A percentile compares a stretch with the other conserved stretches of the same genome.
phyloP scores from a whole-genome alignment of 176 grass and related monocot genomes.

The Pontederia paniculata region DNA sequence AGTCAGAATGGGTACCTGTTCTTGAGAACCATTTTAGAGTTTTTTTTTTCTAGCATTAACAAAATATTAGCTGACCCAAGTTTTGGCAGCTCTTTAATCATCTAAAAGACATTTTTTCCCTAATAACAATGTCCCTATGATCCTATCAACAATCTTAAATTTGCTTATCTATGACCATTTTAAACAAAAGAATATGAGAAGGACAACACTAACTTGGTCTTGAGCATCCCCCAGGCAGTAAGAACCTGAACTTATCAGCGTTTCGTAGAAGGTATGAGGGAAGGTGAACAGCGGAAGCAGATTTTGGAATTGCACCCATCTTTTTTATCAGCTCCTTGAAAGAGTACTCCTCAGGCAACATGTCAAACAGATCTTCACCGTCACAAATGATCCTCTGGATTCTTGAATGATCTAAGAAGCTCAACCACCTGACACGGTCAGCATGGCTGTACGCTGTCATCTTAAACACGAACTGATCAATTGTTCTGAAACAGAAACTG shows the following conservation, averaged over 20 bases:
- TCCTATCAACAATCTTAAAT: too few relatives aligned
- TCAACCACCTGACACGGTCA: conserved; percentile 46
- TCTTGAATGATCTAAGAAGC: conserved; percentile 53
- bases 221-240: conserved; percentile 85
- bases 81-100: too few relatives aligned
- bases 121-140: too few relatives aligned
- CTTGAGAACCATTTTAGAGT: too few relatives aligned
- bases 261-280: conserved; percentile 68
- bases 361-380: conserved; percentile 79
- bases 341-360: conserved; percentile 93
- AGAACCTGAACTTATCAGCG: conserved; percentile 58
- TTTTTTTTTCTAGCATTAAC: too few relatives aligned
- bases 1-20: too few relatives aligned
- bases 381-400: conserved; percentile 91
- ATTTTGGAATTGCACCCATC: conserved; percentile 61
- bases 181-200: too few relatives aligned
- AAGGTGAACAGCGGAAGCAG: conserved; percentile 69
- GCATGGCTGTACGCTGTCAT: conserved; percentile 93
- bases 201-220: conserved; percentile 20
- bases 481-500: conserved; percentile 86
- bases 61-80: too few relatives aligned
- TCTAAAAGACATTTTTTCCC: too few relatives aligned
- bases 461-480: conserved; percentile 88
- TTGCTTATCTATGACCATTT: too few relatives aligned
- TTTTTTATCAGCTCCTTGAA: conserved; percentile 76